Base-by-base conservation (phyloP, 176 grass and related monocot species). In the Phoenix dactylifera region DNA sequence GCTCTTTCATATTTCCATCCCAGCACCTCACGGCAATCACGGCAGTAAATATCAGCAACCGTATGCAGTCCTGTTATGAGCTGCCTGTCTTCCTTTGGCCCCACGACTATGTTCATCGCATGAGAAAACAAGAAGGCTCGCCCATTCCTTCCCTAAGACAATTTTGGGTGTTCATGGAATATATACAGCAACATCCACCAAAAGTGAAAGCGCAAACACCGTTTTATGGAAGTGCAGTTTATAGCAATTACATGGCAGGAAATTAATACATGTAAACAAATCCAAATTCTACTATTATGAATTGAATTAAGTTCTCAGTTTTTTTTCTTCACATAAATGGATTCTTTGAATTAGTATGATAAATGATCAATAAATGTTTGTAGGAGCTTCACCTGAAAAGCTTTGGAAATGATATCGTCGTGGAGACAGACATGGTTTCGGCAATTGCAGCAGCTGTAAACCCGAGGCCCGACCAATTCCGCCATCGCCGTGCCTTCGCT, bases 1-100 rank as follows among this genome's bases (percentile, higher is more conserved):
- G 60, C 60, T 63, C 60, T 63, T 63, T 63, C 60, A 49, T 63
- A 63, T 35, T 63, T 63, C 60, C 60, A 63, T 49, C 60, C 60
- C 35, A 63, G 49, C 60, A 63, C 60, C 17, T 7, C 35, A 23
- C 18, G 60, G 32, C 60, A 63, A 49, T 63, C 60, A 23, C 18
- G 60, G n/a, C 60, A 63, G 18, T 63, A 63, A 14, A 63, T 63
- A 49, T 63, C 60, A 23, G 60, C 60, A 7, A 63, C 60, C 10
- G 60, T 63, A 14, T 63, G 60, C 30, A 63, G 60, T 5, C 60
- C 60, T 49, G 60, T 63, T 2, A 49, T 49, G n/a, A 63, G 35
- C n/a, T 63, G 60, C 29, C 60, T 63, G 35, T 63, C 60, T 63
- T 63, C 60, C 35, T 23, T 63, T 23, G 60, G 60, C 60, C 60